A percentile compares a stretch with the other conserved stretches of the same genome.
Evolutionary conservation across 2,329 filamentous ascomycete species (phyloP).

Genomic region (Xylaria hypoxylon): DNA sequence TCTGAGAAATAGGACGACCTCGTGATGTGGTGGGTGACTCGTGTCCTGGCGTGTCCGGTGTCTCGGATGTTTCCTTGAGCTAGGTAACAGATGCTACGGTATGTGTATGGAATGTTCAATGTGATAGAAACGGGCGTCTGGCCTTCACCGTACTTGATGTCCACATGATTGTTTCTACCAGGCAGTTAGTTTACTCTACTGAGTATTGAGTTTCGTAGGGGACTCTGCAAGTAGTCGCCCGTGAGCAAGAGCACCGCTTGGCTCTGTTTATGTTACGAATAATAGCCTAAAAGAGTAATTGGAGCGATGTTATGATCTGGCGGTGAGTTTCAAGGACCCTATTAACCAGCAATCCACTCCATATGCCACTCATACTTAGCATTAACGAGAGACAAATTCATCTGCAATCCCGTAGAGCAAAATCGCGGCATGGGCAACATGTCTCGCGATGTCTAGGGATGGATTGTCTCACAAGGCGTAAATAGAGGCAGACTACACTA

Average conservation of each 20-base stretch:
- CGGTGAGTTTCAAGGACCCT: constrained; percentile 47
- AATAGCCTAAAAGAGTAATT: constrained; percentile 33
- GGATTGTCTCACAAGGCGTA: constrained; percentile 23
- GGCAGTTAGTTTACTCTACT: too few species aligned
- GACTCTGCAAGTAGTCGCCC: constrained; percentile 37
- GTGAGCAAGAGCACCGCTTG: constrained; percentile 1
- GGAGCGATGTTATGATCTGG: constrained; percentile 29
- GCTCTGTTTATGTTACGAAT: background rate
- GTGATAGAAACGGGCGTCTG: constrained; percentile 9
- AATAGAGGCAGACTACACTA: constrained; percentile 9
- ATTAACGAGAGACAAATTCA: background rate
- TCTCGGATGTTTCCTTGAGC: constrained; percentile 36
- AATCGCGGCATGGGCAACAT: constrained; percentile 9
- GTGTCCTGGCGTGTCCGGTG: constrained; percentile 30
- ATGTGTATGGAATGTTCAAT: constrained; percentile 2
- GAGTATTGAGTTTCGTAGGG: background rate
- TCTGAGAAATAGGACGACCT: constrained; percentile 38
- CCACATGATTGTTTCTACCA: constrained; percentile 11
- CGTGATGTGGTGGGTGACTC: constrained; percentile 24
- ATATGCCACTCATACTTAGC: background rate
- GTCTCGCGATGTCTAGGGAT: constrained; percentile 26
- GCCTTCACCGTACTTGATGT: constrained; percentile 5
- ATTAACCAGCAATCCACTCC: constrained; percentile 1
- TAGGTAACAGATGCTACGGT: constrained; percentile 36
- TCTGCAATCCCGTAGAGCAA: constrained; percentile 23